Conservation (phyloP, 768 basidiomycete genomes). For the Suillus placidus region DNA sequence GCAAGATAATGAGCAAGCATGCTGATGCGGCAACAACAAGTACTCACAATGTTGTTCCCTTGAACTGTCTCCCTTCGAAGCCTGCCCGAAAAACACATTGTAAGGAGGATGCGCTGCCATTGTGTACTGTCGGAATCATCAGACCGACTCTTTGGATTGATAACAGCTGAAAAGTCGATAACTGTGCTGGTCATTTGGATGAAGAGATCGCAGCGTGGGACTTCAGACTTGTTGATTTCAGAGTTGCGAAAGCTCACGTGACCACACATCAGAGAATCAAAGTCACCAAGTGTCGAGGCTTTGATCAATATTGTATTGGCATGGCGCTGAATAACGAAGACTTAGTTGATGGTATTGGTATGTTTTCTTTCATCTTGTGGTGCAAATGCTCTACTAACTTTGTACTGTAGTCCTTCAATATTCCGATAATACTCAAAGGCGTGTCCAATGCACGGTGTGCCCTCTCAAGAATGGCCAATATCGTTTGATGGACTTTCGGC, state of each 20-base stretch:
- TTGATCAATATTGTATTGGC: too few species aligned
- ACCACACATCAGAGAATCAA: not conserved
- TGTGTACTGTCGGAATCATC: not conserved
- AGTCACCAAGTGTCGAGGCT: too few species aligned
- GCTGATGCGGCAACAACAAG: not conserved
- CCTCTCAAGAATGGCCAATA: not conserved
- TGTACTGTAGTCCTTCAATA: not conserved
- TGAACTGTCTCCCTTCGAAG: slow-evolving; percentile 10
- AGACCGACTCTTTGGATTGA: not conserved
- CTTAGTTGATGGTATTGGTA: not conserved
- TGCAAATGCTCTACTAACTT: not conserved
- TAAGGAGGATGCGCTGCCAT: slow-evolving; percentile 8
- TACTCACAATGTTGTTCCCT: not conserved
- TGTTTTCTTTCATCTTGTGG: not conserved
- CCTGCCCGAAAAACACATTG: slow-evolving; percentile 11
- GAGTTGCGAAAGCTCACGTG: not conserved
- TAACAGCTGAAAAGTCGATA: not conserved
- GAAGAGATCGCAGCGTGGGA: not conserved
- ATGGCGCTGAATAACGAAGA: not conserved
- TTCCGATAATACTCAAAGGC: not conserved
- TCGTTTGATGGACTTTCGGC: slow-evolving; percentile 7
- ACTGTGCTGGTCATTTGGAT: not conserved
- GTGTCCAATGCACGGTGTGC: not conserved
- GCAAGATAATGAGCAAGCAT: not conserved
- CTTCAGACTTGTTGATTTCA: slow-evolving; percentile 2